phyloP scores from a whole-genome alignment of 2,329 filamentous ascomycete species.

The Hymenoscyphus fraxineus region DNA sequence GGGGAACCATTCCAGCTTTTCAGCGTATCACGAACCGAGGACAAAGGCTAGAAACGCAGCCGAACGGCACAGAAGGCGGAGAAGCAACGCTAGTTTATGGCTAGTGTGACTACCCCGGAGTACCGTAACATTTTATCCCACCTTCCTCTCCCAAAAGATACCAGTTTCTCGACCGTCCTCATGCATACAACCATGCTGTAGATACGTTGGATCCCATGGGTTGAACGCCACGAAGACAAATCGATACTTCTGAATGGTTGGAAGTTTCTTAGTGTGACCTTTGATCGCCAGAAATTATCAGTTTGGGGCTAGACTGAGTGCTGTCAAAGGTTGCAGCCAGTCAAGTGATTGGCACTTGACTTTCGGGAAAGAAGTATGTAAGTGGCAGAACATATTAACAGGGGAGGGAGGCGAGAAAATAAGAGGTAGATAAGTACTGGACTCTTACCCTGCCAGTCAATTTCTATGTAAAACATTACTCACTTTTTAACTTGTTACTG shows the following conservation, averaged over 20 bases:
- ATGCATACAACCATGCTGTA: neutral
- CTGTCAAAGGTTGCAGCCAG: neutral
- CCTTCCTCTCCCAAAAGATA: neutral
- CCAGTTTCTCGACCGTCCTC: neutral
- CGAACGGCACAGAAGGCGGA: neutral
- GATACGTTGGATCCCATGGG: neutral
- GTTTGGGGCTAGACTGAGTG: neutral
- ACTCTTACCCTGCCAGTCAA: neutral
- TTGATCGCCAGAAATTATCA: neutral
- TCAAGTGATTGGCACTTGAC: constrained; percentile 1
- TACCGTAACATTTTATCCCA: neutral
- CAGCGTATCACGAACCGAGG: neutral
- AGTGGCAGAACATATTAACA: neutral
- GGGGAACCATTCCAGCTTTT: neutral
- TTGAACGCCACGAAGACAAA: neutral
- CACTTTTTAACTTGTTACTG: neutral
- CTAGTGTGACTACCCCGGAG: neutral
- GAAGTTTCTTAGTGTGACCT: neutral
- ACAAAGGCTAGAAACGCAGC: neutral
- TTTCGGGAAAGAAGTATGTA: neutral
- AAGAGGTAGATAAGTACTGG: neutral
- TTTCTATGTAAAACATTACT: neutral
- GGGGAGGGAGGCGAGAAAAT: neutral
- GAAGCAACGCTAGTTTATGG: neutral
- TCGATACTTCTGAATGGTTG: neutral